Base-by-base conservation (phyloP, 1,284 basidiomycete genomes). In the Quambalaria eucalypti region DNA sequence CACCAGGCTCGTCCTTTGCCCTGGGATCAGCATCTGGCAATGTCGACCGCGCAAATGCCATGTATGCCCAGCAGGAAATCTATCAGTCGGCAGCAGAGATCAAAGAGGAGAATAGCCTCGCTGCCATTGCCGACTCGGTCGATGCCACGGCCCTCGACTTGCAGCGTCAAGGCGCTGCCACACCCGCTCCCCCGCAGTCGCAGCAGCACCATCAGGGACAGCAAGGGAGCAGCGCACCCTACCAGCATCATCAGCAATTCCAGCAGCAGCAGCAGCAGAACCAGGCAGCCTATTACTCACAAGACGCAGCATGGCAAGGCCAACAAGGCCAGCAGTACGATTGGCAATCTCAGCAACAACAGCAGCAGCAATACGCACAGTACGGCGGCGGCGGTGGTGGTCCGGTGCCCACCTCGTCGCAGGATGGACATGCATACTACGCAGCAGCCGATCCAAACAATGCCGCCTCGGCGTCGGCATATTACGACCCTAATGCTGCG, bases 41-140 rank as follows among this genome's bases (percentile, higher is more conserved):
- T 5, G 56, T 59, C 21, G 55, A 59, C 21, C 51, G 64, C 10
- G 64, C 68, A 38, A 70, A 68, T 39, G 64, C 64, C 19, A 54
- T 56, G 39, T 68, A 68, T 52, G 68, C 66, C 25, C 64, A 61
- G 28, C 68, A 68, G 46, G 66, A 70, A 56, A 68, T 70, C 25
- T 58, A 68, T 42, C 64, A 68, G 50, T 64, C 64, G 0, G 68
- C 68, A 4, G 57, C 63, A 21, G 68, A 70, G 28, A 66, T 70
- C 19, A 55, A 68, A 3, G 64, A 67, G 0, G 59, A 68, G 6
- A 62, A 70, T 52, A 62, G 60, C 42, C 39, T 70, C 4, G 64
- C 61, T n/a, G 68, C 68, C 25, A 70, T 70, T 26, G 60, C 66
- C 4, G 59, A 64, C 25, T 59, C 68, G 28, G 60, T 70, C 28